Percentiles rank a stretch among this genome's conserved stretches.
Conservation (phyloP, 2,329 filamentous ascomycete species). For the Fusarium sp. region DNA sequence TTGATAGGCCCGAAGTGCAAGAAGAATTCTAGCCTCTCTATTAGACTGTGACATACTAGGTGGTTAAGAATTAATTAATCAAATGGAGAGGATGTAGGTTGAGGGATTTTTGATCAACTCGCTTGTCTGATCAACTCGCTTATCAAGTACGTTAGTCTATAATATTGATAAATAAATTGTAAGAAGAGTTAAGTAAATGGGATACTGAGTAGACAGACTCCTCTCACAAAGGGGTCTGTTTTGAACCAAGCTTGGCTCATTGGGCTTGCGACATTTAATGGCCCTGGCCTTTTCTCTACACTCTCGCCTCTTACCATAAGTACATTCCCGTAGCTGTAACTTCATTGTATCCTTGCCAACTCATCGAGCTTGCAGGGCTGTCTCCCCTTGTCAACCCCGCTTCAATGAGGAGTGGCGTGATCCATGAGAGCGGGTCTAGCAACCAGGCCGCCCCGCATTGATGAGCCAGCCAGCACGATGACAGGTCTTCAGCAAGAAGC, state of each 20-base stretch:
- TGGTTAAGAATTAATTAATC: too few relatives aligned
- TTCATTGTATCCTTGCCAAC: not conserved
- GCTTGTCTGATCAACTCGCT: too few relatives aligned
- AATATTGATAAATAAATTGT: not conserved
- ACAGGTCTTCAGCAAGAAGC: not conserved
- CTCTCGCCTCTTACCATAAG: not conserved
- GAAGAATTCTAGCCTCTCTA: too few relatives aligned
- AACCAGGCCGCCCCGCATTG: not conserved
- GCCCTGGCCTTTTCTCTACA: not conserved
- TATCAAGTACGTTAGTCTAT: too few relatives aligned
- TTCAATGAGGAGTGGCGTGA: not conserved
- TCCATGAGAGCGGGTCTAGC: not conserved
- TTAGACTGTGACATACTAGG: too few relatives aligned
- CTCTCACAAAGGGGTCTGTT: not conserved
- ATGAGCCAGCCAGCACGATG: not conserved
- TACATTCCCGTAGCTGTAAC: not conserved
- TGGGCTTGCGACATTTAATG: not conserved
- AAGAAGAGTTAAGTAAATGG: not conserved
- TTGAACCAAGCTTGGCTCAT: not conserved
- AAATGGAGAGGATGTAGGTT: too few relatives aligned
- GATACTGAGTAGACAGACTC: not conserved
- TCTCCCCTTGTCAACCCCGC: not conserved
- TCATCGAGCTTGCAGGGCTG: not conserved
- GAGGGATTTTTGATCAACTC: too few relatives aligned
- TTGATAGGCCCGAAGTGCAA: too few relatives aligned